Evolutionary conservation across 306 rosid species (phyloP).

Genomic region (Cucurbita maxima): DNA sequence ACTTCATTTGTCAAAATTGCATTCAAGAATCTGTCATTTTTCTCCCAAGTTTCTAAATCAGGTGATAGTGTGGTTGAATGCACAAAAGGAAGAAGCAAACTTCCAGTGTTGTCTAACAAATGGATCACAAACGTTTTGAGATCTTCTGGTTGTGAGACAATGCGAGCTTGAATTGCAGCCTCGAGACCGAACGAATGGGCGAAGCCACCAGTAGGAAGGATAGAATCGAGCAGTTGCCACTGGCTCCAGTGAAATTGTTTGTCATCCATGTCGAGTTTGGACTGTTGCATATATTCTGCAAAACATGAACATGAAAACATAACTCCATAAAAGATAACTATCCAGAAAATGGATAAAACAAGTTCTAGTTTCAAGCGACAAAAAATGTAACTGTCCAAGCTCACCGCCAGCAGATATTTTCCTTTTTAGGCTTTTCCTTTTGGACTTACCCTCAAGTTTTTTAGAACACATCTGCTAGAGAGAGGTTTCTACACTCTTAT

Average conservation of each 20-base stretch:
- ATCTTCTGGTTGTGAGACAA: conserved; percentile 41
- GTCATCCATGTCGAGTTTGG: conserved; percentile 6
- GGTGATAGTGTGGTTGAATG: conserved; percentile 44
- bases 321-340: background rate
- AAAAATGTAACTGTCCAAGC: no score
- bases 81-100: conserved; percentile 79
- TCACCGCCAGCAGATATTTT: no score
- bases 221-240: conserved; percentile 73
- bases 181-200: conserved; percentile 82
- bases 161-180: conserved; percentile 60
- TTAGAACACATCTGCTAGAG: no score
- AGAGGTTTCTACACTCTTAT: no score
- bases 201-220: conserved; percentile 86
- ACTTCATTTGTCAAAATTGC: conserved; percentile 68
- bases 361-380: background rate
- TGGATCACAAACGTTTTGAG: conserved; percentile 54
- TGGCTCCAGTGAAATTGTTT: conserved; percentile 45
- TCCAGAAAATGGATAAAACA: background rate
- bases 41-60: conserved; percentile 38
- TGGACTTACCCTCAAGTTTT: no score
- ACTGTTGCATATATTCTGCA: background rate
- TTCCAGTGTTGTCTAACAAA: conserved; percentile 60
- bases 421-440: no score
- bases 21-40: conserved; percentile 46
- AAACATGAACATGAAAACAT: background rate